These are phyloP conservation scores for Fraxinus pennsylvanica DNA, from an alignment of 257 asterid species.

Conservation along the genomic window DNA sequence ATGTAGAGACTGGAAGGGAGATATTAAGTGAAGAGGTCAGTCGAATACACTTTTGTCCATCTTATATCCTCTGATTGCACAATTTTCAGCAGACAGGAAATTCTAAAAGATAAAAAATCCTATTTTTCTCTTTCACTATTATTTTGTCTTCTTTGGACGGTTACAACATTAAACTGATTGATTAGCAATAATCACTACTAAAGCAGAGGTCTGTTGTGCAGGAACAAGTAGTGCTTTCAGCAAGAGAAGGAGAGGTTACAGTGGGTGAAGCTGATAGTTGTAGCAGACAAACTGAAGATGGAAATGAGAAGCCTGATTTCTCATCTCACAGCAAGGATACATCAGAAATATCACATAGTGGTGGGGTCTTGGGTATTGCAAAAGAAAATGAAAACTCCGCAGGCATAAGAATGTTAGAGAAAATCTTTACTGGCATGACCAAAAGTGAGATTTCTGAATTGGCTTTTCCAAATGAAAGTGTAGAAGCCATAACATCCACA, in stretches of 20 bases:
- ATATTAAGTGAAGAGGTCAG: constrained; percentile 39
- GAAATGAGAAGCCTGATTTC: constrained; percentile 24
- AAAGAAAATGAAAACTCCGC: constrained; percentile 16
- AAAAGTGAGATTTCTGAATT: constrained; percentile 24
- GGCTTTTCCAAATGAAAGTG: constrained; percentile 16
- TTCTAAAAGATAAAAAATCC: background rate
- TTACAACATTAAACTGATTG: constrained; percentile 7
- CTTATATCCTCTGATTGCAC: constrained; percentile 3
- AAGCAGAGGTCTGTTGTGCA: constrained; percentile 27
- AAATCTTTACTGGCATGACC: background rate
- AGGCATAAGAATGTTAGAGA: background rate
- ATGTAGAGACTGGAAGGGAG: constrained; percentile 24
- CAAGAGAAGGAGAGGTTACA: constrained; percentile 25
- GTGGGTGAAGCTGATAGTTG: constrained; percentile 20
- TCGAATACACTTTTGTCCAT: constrained; percentile 13
- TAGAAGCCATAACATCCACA: constrained; percentile 10
- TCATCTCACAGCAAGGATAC: constrained; percentile 21
- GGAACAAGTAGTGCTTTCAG: constrained; percentile 34
- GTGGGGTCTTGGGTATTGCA: constrained; percentile 20
- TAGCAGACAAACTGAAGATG: constrained; percentile 26
- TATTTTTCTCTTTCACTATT: background rate
- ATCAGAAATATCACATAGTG: constrained; percentile 22
- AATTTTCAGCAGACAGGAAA: constrained; percentile 4
- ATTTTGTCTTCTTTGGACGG: background rate
- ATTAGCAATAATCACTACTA: constrained; percentile 3